phyloP scores from a whole-genome alignment of 2,329 filamentous ascomycete genomes.

The Spiromastix sp. region DNA sequence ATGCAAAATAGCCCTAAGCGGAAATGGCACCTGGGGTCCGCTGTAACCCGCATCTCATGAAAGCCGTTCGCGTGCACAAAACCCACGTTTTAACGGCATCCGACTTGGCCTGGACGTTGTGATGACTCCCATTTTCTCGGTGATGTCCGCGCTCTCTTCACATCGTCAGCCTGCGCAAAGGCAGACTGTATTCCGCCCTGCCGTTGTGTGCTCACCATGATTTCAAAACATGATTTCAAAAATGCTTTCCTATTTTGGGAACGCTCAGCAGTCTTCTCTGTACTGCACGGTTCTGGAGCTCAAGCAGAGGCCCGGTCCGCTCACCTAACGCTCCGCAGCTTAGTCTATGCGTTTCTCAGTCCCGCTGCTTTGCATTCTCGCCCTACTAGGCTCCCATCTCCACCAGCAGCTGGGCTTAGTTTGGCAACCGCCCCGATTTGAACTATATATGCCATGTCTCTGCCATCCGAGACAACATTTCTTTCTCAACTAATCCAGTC shows the following conservation, averaged over 20 bases:
- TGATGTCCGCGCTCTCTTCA: slow-evolving; percentile 1
- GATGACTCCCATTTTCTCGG: slow-evolving; percentile 2
- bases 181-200: too few species aligned
- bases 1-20: too few species aligned
- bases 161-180: background rate
- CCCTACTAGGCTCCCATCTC: background rate
- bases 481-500: background rate
- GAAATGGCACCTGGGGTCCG: too few species aligned
- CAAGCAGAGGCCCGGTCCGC: background rate
- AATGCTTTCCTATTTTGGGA: background rate
- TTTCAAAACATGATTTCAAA: too few species aligned
- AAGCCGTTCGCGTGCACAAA: too few species aligned
- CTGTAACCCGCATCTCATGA: too few species aligned
- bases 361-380: background rate
- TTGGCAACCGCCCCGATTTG: background rate
- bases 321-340: background rate
- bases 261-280: too few species aligned
- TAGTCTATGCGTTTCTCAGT: background rate
- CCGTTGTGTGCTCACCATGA: background rate
- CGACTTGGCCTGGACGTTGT: slow-evolving; percentile 1
- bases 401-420: too few species aligned
- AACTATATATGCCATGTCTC: background rate
- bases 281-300: background rate
- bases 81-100: too few species aligned
- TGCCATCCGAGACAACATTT: background rate